Conservation (phyloP, 192 early-diverging fungal species). For the Backusella macrospora region DNA sequence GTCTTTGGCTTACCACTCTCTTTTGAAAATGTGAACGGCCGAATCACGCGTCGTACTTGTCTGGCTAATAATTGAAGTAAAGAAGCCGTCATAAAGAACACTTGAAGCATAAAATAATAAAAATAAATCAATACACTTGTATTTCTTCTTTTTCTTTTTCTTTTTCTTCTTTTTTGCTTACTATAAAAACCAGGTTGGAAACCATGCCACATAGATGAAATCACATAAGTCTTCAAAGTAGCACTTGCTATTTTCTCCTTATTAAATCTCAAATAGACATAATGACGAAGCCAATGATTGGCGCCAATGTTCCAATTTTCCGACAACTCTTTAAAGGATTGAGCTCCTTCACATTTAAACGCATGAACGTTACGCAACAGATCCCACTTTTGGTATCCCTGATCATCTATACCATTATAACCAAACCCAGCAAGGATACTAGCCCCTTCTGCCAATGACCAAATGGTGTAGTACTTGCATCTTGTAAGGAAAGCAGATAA, state of each 20-base stretch:
- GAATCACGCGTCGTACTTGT: background rate
- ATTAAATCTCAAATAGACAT: slow-evolving; percentile 77
- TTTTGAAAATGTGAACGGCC: background rate
- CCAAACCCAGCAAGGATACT: slow-evolving; percentile 82
- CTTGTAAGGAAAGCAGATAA: slow-evolving; percentile 62
- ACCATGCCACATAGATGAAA: slow-evolving; percentile 95
- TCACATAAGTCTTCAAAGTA: slow-evolving; percentile 75
- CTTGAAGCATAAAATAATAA: background rate
- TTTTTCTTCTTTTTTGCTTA: slow-evolving; percentile 26
- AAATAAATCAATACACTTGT: background rate
- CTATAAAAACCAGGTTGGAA: slow-evolving; percentile 85
- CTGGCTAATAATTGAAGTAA: background rate
- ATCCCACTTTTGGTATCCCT: slow-evolving; percentile 63
- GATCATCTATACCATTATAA: slow-evolving; percentile 62
- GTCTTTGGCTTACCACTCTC: background rate
- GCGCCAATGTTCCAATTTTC: slow-evolving; percentile 92
- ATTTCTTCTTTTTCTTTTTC: too few relatives aligned
- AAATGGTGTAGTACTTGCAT: slow-evolving; percentile 84
- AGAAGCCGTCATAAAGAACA: slow-evolving; percentile 4
- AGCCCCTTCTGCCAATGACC: slow-evolving; percentile 84
- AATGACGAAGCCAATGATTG: slow-evolving; percentile 82
- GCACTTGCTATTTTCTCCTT: slow-evolving; percentile 55
- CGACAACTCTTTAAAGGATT: slow-evolving; percentile 71
- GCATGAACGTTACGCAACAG: slow-evolving; percentile 78
- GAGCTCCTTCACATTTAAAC: slow-evolving; percentile 69